Evolutionary conservation across 1,284 basidiomycete species (phyloP).

Genomic region (Malassezia yamatoensis): DNA sequence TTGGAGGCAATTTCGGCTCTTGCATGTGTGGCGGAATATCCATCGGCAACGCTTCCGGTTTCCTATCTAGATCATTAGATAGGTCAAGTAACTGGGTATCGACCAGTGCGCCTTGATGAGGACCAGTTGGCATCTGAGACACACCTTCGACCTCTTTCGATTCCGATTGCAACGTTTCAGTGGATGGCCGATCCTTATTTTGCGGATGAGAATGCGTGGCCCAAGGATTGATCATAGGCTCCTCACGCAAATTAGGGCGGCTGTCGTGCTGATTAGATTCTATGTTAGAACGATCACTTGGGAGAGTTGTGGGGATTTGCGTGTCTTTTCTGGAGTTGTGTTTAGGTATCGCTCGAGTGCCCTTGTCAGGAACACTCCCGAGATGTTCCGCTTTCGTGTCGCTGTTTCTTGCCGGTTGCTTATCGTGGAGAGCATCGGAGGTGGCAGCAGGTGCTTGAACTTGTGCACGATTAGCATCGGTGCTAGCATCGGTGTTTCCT

Average conservation of each 20-base stretch:
- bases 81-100: background rate
- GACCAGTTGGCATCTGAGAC: background rate
- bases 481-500: background rate
- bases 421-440: background rate
- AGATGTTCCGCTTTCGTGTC: background rate
- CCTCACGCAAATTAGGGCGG: background rate
- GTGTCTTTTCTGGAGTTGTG: background rate
- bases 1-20: constrained; percentile 6
- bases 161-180: too few relatives aligned
- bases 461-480: background rate
- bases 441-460: background rate
- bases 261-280: background rate
- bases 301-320: background rate
- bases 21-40: constrained; percentile 5
- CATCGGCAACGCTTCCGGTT: constrained; percentile 10
- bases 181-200: too few relatives aligned
- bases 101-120: background rate
- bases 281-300: background rate
- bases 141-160: background rate
- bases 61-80: background rate
- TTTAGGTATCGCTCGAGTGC: background rate
- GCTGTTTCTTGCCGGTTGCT: background rate
- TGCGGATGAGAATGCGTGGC: too few relatives aligned
- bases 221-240: background rate
- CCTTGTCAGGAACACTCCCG: background rate